Base-by-base conservation (phyloP, 2,329 filamentous ascomycete genomes). In the Calonectria naviculata region DNA sequence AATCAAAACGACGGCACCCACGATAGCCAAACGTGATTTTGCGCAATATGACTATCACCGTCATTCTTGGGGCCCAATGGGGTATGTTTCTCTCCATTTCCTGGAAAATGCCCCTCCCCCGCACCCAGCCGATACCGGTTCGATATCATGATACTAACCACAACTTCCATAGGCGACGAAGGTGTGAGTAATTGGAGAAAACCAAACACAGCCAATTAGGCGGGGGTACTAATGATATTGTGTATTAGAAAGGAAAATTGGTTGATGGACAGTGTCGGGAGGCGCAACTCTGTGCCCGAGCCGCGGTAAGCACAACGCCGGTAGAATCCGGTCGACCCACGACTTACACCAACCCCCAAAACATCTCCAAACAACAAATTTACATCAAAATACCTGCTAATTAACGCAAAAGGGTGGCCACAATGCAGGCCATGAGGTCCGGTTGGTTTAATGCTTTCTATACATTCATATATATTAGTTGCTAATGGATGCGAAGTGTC, bases 21-120 rank as follows among this genome's bases (percentile, higher is more conserved):
- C 64, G 42, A 65, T 41, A 49, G 41, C 42, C 64, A 68, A 61
- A 36, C 58, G 61, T 54, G 60, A 68, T 54, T 24, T 64, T 44
- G 46, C 65, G 42, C 58, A 70, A 65, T 29, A 80, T 80, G 78
- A 74, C 80, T 58, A 80, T 80, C 74, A 79, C 78, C 17, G 73
- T 82, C 49, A 80, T 83, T 78, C 77, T 83, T 58, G 82, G 82
- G 67, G 75, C 81, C 73, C 82, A 84, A 79, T 84, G 81, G 81
- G 82, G 82, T 83, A 78, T 72, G 81, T 80, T 66, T 74, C 31
- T 64, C 29, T 71, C 63, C 61, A 68, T 70, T 67, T 36, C 61
- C 74, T 71, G 67, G 65, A 65, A 75, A 71, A 65, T 67, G 67
- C 66, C 47, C 41, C 42, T 75, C 66, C 54, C 41, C 29, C 68